Base-by-base conservation (phyloP, 768 basidiomycete species). In the Naganishia randhawae region DNA sequence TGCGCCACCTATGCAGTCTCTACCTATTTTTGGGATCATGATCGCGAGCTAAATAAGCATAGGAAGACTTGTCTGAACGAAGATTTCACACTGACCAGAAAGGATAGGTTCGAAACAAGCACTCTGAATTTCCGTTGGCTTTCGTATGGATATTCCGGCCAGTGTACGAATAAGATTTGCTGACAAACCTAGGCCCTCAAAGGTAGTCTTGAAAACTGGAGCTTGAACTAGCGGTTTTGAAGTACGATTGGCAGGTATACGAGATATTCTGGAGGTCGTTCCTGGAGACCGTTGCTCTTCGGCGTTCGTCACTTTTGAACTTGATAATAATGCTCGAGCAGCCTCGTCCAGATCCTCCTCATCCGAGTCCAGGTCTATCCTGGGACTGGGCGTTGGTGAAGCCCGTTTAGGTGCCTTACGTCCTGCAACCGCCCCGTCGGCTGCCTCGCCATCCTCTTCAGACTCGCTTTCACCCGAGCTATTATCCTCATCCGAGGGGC, bases 1-100 rank as follows among this genome's bases (percentile, higher is more conserved):
- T 0, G 96, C 93, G 71, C 95, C 93, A 11, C 96, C 96, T 68
- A 99, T 91, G 78, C 94, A 97, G 80, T 99, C 95, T 76, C 88
- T 85, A 42, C 95, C 95, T 92, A 25, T 41, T 7, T 1, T n/a
- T n/a, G n/a, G 22, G 13, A 61, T 5, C 5, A 80, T 31, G 45
- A 45, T 1, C 42, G 14, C 50, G 48, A 31, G 42, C 53, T 51
- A 66, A 9, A 29, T 39, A 31, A 22, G 25, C 27, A 27, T 29
- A 42, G 6, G n/a, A 19, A 32, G 72, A 74, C 84, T 81, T 74
- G 87, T 91, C 91, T 6, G 45, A 48, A 7, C 14, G 19, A 42
- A 57, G 57, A 25, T 17, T 13, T 7, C n/a, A 25, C 6, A 61
- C 57, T 25, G 9, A 61, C 57, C 57, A 82, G 84, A 81, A 31